These are phyloP conservation scores for Rhizophora mangle DNA, from an alignment of 345 rosid genomes.

Conservation along the genomic window DNA sequence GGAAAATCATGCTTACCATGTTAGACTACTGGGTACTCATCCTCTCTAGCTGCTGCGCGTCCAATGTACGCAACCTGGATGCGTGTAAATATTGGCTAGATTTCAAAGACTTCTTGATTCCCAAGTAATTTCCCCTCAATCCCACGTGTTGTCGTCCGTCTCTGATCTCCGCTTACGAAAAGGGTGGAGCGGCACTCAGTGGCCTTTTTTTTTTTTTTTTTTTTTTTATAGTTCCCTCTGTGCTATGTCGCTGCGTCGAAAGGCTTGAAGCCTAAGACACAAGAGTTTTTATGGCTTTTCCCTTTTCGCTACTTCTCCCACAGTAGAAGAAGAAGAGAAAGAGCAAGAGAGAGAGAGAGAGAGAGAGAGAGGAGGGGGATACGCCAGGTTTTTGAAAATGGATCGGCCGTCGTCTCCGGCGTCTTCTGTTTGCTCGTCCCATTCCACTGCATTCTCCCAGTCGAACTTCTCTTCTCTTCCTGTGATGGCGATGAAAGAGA, in stretches of 20 bases:
- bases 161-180: background rate
- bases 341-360: background rate
- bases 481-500: slow-evolving; percentile 53
- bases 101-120: too few species aligned
- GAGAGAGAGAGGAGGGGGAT: background rate
- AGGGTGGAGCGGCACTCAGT: background rate
- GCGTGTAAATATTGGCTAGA: too few species aligned
- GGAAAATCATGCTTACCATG: too few species aligned
- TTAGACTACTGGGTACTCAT: too few species aligned
- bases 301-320: background rate
- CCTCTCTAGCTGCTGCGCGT: too few species aligned
- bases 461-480: slow-evolving; percentile 67
- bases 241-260: background rate
- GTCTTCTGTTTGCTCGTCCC: slow-evolving; percentile 44
- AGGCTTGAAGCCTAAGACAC: background rate
- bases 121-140: too few species aligned
- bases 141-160: background rate
- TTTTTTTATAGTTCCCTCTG: too few species aligned
- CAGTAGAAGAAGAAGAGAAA: background rate
- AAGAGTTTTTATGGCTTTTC: background rate
- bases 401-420: slow-evolving; percentile 45
- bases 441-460: slow-evolving; percentile 36
- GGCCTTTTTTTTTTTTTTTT: too few species aligned
- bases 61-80: too few species aligned
- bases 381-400: slow-evolving; percentile 28